Evolutionary conservation across 495 filamentous ascomycete species (phyloP), one percentile per base, ranked within the genome.

Genomic region (Tetracladium setigerum): DNA sequence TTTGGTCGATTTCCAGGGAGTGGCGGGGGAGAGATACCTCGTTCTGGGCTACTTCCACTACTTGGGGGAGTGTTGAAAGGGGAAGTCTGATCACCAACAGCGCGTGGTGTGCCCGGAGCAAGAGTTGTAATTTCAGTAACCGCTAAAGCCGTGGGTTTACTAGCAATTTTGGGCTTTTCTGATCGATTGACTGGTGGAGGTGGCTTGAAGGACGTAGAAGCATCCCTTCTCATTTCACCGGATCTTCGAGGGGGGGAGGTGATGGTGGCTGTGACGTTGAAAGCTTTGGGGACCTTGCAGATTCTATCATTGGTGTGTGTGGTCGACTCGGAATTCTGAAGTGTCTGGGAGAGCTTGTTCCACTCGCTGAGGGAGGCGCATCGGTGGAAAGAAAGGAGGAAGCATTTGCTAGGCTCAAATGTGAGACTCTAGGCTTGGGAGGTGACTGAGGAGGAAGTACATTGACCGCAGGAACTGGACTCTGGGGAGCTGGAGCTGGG

Each of bases 51-150:
- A 43, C 79, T 83, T 12, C 80, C 78, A 54, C 83, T 94, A 46
- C 80, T 83, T 12, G 91, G 89, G 10, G 90, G 91, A 27, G 89
- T 95, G 62, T 72, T 90, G 58, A 98, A 96, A 0, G 92, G 91
- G 5, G 92, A 96, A 0, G 84, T 68, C 30, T 67, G 67, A n/a
- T 77, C 74, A 10, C 73, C 74, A 4, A 12, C 18, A 39, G 9
- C 31, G 16, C 12, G 40, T 27, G 53, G 35, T 12, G 53, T 53
- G 15, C 34, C 34, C 33, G 55, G 49, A 35, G 40, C 41, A 4
- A 57, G 38, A 2, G 41, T 53, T n/a, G 60, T 51, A 6, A 46
- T 47, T 37, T 64, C 61, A 24, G 50, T 14, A 13, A 62, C 61
- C 8, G 55, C 48, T 7, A 66, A 53, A 22, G 56, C 40, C 14